phyloP scores from a whole-genome alignment of 1,284 basidiomycete species.

The Afroboletus lepidellus region DNA sequence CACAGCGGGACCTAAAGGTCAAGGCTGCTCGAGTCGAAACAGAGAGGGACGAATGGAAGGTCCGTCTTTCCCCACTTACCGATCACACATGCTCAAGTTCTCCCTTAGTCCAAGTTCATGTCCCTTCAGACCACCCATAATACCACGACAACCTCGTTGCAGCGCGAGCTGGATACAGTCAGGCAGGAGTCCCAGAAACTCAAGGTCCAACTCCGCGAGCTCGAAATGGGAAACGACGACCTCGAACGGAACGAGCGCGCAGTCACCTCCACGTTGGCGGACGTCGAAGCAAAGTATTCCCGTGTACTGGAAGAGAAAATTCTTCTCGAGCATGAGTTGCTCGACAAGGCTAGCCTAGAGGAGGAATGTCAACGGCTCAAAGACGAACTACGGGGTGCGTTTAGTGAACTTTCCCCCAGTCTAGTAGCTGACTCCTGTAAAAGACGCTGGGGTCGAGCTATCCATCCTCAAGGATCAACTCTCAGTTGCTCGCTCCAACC shows the following conservation, averaged over 20 bases:
- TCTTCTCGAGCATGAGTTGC: constrained; percentile 92
- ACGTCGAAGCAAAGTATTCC: constrained; percentile 90
- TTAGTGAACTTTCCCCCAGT: constrained; percentile 3
- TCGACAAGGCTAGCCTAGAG: constrained; percentile 87
- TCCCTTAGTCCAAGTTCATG: constrained; percentile 77
- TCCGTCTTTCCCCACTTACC: constrained; percentile 34
- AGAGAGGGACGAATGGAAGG: constrained; percentile 94
- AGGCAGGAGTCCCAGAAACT: constrained; percentile 78
- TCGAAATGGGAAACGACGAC: constrained; percentile 96
- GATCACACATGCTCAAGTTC: constrained; percentile 6
- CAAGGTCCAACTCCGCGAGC: constrained; percentile 80
- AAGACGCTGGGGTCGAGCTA: constrained; percentile 85
- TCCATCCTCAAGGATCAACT: constrained; percentile 80
- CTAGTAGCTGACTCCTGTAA: constrained; percentile 19
- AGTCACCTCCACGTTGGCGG: constrained; percentile 86
- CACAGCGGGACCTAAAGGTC: constrained; percentile 77
- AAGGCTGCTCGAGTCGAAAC: constrained; percentile 72
- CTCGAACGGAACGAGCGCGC: constrained; percentile 90
- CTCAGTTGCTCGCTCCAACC: constrained; percentile 38
- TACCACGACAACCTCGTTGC: constrained; percentile 79
- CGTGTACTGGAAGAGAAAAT: constrained; percentile 95
- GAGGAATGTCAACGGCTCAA: constrained; percentile 91
- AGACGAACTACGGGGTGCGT: constrained; percentile 88
- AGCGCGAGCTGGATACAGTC: constrained; percentile 84
- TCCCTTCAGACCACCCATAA: constrained; percentile 88